phyloP scores from a whole-genome alignment of 1,284 basidiomycete genomes.

The Cutaneotrichosporon cavernicola region DNA sequence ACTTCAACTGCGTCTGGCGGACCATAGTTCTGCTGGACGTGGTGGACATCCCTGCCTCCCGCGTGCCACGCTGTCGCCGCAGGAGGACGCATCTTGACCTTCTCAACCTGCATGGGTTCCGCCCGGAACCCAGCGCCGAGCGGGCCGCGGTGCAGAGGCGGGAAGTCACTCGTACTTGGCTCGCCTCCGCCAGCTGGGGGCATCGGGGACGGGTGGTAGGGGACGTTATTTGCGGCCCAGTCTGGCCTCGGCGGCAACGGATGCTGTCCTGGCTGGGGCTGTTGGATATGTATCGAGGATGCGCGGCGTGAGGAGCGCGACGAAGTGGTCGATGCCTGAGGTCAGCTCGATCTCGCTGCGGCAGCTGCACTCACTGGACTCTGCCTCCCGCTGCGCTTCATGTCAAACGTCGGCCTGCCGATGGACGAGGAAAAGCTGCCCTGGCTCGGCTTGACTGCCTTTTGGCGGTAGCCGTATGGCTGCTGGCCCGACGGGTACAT shows the following conservation, averaged over 20 bases:
- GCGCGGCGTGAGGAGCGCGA: slow-evolving; percentile 43
- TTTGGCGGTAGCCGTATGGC: slow-evolving; percentile 39
- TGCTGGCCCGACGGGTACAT: slow-evolving; percentile 41
- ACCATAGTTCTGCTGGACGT: background rate
- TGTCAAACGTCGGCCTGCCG: slow-evolving; percentile 17
- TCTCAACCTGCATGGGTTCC: slow-evolving; percentile 49
- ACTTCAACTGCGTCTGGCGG: background rate
- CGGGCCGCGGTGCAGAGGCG: slow-evolving; percentile 32
- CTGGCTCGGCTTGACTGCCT: slow-evolving; percentile 37
- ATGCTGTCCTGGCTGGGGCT: slow-evolving; percentile 40
- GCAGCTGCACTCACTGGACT: slow-evolving; percentile 41
- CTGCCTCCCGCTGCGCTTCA: slow-evolving; percentile 36
- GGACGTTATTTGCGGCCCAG: slow-evolving; percentile 50
- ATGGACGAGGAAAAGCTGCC: slow-evolving; percentile 17
- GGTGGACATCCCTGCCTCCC: slow-evolving; percentile 18
- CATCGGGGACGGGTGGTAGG: slow-evolving; percentile 46
- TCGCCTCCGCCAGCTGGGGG: slow-evolving; percentile 15
- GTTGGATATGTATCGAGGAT: slow-evolving; percentile 37
- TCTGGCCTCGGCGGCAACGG: slow-evolving; percentile 48
- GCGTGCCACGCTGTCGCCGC: slow-evolving; percentile 41
- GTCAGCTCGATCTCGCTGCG: background rate
- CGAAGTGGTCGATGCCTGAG: slow-evolving; percentile 39
- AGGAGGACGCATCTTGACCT: slow-evolving; percentile 33
- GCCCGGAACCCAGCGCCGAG: slow-evolving; percentile 30
- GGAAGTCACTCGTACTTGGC: slow-evolving; percentile 39